Conservation (phyloP, 495 filamentous ascomycete species). For the Penicillium nucicola region DNA sequence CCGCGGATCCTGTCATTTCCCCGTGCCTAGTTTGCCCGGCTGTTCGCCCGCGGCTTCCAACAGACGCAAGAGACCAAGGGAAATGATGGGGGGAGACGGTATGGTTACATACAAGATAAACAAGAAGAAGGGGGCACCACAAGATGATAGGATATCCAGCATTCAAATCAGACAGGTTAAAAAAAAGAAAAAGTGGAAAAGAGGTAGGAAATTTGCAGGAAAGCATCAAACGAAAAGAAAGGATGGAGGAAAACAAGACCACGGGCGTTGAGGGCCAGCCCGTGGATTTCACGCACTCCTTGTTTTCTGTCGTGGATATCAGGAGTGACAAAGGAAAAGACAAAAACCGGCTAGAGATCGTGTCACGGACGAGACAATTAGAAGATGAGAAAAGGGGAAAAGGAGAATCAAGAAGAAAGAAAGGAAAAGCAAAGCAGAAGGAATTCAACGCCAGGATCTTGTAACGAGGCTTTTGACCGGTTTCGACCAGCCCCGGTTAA, state of each 20-base stretch:
- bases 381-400: conserved; percentile 17
- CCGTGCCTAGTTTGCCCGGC: conserved; percentile 24
- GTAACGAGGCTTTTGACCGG: conserved; percentile 28
- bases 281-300: conserved; percentile 8
- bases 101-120: conserved; percentile 41
- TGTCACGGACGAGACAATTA: conserved; percentile 33
- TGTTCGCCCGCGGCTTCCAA: conserved; percentile 26
- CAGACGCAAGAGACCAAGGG: conserved; percentile 31
- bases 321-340: conserved; percentile 24
- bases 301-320: conserved; percentile 41
- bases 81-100: conserved; percentile 30
- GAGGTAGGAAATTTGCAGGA: conserved; percentile 10
- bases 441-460: conserved; percentile 45
- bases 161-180: conserved; percentile 30
- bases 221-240: conserved; percentile 10
- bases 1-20: conserved; percentile 34
- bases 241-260: conserved; percentile 7
- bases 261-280: neutral
- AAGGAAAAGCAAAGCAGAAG: conserved; percentile 24
- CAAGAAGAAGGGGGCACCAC: conserved; percentile 24
- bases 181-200: conserved; percentile 14
- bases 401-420: conserved; percentile 13
- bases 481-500: conserved; percentile 26
- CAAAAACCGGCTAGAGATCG: conserved; percentile 45
- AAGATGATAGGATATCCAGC: conserved; percentile 44